Percentiles rank a stretch among this genome's conserved stretches.
Conservation (phyloP, 257 asterid genomes). For the Marsdenia floribunda region DNA sequence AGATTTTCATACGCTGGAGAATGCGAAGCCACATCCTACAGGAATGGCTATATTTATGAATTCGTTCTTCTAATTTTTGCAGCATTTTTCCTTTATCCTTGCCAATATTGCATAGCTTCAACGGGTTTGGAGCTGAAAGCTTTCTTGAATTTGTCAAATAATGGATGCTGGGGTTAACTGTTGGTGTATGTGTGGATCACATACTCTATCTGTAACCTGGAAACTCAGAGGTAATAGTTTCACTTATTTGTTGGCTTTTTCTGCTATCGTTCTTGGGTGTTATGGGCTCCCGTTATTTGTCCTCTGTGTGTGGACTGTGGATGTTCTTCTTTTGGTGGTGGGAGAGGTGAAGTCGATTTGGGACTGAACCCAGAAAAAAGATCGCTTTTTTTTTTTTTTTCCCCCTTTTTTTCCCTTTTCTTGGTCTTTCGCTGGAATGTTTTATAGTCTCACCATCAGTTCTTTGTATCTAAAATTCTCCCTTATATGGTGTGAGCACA, state of each 20-base stretch:
- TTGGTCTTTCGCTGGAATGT: background rate
- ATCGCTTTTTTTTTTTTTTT: background rate
- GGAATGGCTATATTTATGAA: background rate
- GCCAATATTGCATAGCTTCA: background rate
- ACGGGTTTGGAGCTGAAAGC: background rate
- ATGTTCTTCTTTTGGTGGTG: background rate
- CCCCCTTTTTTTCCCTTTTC: too few species aligned
- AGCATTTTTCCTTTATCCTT: background rate
- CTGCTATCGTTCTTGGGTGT: background rate
- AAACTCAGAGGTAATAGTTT: conserved; percentile 20
- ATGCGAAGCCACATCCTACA: background rate
- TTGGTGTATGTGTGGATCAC: conserved; percentile 22
- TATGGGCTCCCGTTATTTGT: background rate
- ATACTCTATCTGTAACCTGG: conserved; percentile 20
- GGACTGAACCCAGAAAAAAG: background rate
- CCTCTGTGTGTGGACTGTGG: background rate
- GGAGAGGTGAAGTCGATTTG: background rate
- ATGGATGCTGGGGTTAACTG: conserved; percentile 31
- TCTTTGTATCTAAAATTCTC: background rate
- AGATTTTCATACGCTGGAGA: background rate
- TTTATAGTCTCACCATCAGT: too few species aligned
- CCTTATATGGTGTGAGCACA: background rate
- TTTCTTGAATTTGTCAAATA: background rate
- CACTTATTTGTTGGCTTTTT: background rate
- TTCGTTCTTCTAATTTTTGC: background rate